Percentiles rank a stretch among this genome's conserved stretches.
These are phyloP conservation scores for Ganoderma meredithae DNA, from an alignment of 1,284 basidiomycete genomes.

Conservation along the genomic window DNA sequence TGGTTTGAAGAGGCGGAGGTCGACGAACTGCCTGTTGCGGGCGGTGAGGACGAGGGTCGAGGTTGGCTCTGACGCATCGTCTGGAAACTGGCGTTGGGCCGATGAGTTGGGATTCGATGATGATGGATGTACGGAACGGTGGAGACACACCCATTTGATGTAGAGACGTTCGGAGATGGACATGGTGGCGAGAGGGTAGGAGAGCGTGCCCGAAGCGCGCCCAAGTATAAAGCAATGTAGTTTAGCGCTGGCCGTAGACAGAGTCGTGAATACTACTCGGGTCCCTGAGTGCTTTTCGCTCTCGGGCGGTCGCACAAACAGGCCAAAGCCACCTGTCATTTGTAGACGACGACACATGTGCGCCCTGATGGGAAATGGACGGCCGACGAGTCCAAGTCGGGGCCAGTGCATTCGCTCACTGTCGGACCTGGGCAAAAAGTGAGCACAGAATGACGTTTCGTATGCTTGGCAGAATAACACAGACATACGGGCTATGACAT, in stretches of 20 bases:
- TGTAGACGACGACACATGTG: too few relatives aligned
- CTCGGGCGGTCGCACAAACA: too few relatives aligned
- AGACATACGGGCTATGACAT: not conserved
- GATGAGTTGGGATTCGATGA: not conserved
- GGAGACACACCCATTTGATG: slow-evolving; percentile 27
- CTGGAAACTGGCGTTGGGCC: slow-evolving; percentile 21
- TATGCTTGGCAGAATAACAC: not conserved
- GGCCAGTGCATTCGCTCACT: too few relatives aligned
- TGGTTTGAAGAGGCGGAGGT: slow-evolving; percentile 26
- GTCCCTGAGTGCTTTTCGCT: too few relatives aligned
- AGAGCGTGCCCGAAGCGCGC: not conserved
- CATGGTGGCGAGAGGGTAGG: slow-evolving; percentile 11
- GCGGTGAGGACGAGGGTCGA: slow-evolving; percentile 31
- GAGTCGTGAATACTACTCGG: too few relatives aligned
- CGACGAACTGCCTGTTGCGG: slow-evolving; percentile 26
- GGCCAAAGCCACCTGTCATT: too few relatives aligned
- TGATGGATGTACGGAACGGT: not conserved
- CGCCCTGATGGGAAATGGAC: too few relatives aligned
- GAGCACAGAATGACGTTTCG: not conserved
- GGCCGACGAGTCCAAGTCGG: too few relatives aligned
- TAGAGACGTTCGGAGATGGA: slow-evolving; percentile 30
- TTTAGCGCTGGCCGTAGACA: too few relatives aligned
- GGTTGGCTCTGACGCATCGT: slow-evolving; percentile 26
- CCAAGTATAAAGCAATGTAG: not conserved
- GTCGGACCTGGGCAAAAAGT: not conserved